Percentiles rank a stretch among this genome's conserved stretches.
Evolutionary conservation across 2,329 filamentous ascomycete species (phyloP).

Genomic region (Talaromyces sp.): DNA sequence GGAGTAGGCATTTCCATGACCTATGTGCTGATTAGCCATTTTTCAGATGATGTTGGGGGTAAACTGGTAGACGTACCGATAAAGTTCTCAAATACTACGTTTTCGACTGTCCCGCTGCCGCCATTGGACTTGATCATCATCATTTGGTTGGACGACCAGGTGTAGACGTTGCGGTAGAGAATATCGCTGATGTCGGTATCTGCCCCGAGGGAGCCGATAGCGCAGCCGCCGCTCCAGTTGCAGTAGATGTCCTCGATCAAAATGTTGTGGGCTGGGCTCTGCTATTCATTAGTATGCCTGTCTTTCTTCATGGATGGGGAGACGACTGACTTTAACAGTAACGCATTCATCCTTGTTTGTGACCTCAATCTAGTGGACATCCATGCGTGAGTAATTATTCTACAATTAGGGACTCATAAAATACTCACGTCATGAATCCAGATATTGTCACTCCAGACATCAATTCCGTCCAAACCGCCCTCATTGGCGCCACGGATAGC

Average conservation of each 20-base stretch:
- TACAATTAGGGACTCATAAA: no score
- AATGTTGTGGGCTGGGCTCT: slow-evolving; percentile 48
- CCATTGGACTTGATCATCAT: slow-evolving; percentile 59
- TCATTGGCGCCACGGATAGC: slow-evolving; percentile 47
- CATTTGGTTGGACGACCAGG: slow-evolving; percentile 56
- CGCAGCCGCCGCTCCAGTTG: slow-evolving; percentile 56
- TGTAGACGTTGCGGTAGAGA: slow-evolving; percentile 53
- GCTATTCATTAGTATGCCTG: neutral
- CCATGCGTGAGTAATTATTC: neutral
- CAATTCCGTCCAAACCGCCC: slow-evolving; percentile 52
- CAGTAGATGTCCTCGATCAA: slow-evolving; percentile 57
- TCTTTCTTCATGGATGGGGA: neutral
- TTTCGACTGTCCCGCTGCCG: slow-evolving; percentile 48
- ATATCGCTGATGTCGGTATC: slow-evolving; percentile 48
- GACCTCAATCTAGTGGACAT: slow-evolving; percentile 41
- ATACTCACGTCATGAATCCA: slow-evolving; percentile 52
- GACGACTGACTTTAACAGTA: slow-evolving; percentile 43
- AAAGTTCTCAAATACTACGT: slow-evolving; percentile 52
- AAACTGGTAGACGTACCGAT: slow-evolving; percentile 26
- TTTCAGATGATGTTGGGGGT: neutral
- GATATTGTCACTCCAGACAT: slow-evolving; percentile 50
- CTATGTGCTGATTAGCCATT: slow-evolving; percentile 18
- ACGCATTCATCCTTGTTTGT: slow-evolving; percentile 60
- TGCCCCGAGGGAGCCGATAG: slow-evolving; percentile 50
- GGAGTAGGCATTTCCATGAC: slow-evolving; percentile 54